These are phyloP conservation scores for Bretschneidera sinensis DNA, from an alignment of 345 rosid species.

Conservation along the genomic window DNA sequence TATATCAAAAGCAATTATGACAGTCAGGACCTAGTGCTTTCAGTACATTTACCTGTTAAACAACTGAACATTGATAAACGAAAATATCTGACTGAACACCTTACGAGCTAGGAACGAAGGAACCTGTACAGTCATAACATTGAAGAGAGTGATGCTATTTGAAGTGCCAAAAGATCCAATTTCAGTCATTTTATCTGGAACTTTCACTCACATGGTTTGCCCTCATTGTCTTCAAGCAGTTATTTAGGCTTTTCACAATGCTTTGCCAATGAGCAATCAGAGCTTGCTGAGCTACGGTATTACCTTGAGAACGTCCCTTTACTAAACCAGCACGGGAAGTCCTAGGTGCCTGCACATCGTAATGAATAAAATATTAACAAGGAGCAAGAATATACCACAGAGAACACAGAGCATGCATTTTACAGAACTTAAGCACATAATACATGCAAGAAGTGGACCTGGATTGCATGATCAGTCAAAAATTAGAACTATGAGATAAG, in stretches of 20 bases:
- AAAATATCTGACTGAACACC: slow-evolving; percentile 82
- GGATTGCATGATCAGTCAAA: too few species aligned
- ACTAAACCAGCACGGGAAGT: slow-evolving; percentile 75
- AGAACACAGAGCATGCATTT: neutral
- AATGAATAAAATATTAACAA: slow-evolving; percentile 14
- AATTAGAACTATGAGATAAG: slow-evolving; percentile 1
- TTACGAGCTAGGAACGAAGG: slow-evolving; percentile 78
- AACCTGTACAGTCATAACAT: slow-evolving; percentile 43
- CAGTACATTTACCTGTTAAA: slow-evolving; percentile 71
- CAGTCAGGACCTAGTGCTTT: slow-evolving; percentile 10
- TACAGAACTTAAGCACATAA: slow-evolving; percentile 1
- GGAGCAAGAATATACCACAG: neutral
- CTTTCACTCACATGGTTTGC: slow-evolving; percentile 67
- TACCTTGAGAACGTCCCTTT: slow-evolving; percentile 87
- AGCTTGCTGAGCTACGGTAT: slow-evolving; percentile 80
- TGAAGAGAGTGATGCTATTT: slow-evolving; percentile 20
- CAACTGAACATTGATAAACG: slow-evolving; percentile 89
- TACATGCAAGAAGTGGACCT: neutral
- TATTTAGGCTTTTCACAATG: slow-evolving; percentile 71
- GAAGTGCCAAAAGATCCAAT: slow-evolving; percentile 9
- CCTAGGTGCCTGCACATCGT: slow-evolving; percentile 77
- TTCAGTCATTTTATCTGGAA: neutral
- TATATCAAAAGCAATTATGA: slow-evolving; percentile 8
- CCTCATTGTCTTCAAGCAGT: slow-evolving; percentile 72
- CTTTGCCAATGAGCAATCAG: slow-evolving; percentile 91